A percentile compares a stretch with the other conserved stretches of the same genome.
These are phyloP conservation scores for Suhomyces guaymorum DNA, from an alignment of 1,139 yeast genomes.

Conservation along the genomic window DNA sequence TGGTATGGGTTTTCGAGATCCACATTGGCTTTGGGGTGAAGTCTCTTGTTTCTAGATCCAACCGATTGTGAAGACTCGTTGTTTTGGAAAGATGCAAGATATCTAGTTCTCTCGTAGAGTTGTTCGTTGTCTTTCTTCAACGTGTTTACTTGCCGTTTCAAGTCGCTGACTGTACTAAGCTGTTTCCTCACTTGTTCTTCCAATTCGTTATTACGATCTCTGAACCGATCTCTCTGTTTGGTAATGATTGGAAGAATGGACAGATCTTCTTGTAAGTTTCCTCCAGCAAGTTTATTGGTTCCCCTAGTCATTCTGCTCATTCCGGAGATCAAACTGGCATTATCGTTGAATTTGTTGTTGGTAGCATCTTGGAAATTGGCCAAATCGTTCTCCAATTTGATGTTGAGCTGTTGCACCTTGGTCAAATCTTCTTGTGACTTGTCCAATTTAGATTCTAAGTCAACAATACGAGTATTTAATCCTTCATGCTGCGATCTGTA, in stretches of 20 bases:
- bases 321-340: slow-evolving; percentile 69
- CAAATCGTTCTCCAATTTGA: slow-evolving; percentile 72
- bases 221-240: slow-evolving; percentile 91
- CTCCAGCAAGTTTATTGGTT: slow-evolving; percentile 20
- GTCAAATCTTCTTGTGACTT: slow-evolving; percentile 36
- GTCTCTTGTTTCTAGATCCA: slow-evolving; percentile 19
- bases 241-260: slow-evolving; percentile 85
- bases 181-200: slow-evolving; percentile 77
- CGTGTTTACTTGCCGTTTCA: slow-evolving; percentile 62
- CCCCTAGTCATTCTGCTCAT: slow-evolving; percentile 45
- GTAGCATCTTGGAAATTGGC: slow-evolving; percentile 50
- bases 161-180: slow-evolving; percentile 52
- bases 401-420: slow-evolving; percentile 46
- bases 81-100: slow-evolving; percentile 56
- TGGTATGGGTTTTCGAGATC: slow-evolving; percentile 64
- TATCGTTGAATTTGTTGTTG: slow-evolving; percentile 51
- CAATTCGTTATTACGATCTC: slow-evolving; percentile 74
- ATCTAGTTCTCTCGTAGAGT: slow-evolving; percentile 79
- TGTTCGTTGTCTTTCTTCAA: slow-evolving; percentile 75
- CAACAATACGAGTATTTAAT: slow-evolving; percentile 33
- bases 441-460: slow-evolving; percentile 42
- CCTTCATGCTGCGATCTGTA: slow-evolving; percentile 55
- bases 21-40: slow-evolving; percentile 34
- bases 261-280: slow-evolving; percentile 35
- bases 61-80: slow-evolving; percentile 18